Conservation (phyloP, 768 basidiomycete genomes). For the Pulveroboletus sp. region DNA sequence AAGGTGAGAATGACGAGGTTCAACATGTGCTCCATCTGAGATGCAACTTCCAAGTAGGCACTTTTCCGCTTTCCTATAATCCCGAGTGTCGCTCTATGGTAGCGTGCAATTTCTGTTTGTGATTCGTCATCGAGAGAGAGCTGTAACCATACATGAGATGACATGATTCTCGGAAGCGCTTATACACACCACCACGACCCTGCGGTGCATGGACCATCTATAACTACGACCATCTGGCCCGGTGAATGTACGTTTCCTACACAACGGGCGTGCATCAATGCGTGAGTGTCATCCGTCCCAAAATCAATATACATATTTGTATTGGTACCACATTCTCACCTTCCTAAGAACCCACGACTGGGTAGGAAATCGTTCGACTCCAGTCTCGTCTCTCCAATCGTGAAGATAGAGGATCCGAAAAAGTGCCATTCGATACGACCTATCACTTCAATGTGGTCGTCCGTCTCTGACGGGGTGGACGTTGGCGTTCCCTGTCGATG, state of each 20-base stretch:
- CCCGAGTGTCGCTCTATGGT: slow-evolving; percentile 22
- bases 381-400: slow-evolving; percentile 24
- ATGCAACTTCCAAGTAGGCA: slow-evolving; percentile 19
- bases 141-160: slow-evolving; percentile 2
- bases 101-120: slow-evolving; percentile 14
- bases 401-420: slow-evolving; percentile 28
- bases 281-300: not conserved
- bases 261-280: not conserved
- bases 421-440: slow-evolving; percentile 32
- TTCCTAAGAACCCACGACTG: slow-evolving; percentile 13
- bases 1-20: slow-evolving; percentile 27
- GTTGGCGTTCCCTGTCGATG: slow-evolving; percentile 3
- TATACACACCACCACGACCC: slow-evolving; percentile 12
- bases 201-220: slow-evolving; percentile 24
- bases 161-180: not conserved
- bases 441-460: slow-evolving; percentile 24
- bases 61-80: slow-evolving; percentile 21
- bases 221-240: slow-evolving; percentile 32
- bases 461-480: slow-evolving; percentile 1
- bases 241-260: slow-evolving; percentile 27
- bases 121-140: slow-evolving; percentile 19
- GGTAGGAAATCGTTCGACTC: slow-evolving; percentile 24
- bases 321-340: too few species aligned
- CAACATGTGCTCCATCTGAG: slow-evolving; percentile 20
- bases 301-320: too few species aligned